Base-by-base conservation (phyloP, 306 rosid species). In the Trifolium dubium region DNA sequence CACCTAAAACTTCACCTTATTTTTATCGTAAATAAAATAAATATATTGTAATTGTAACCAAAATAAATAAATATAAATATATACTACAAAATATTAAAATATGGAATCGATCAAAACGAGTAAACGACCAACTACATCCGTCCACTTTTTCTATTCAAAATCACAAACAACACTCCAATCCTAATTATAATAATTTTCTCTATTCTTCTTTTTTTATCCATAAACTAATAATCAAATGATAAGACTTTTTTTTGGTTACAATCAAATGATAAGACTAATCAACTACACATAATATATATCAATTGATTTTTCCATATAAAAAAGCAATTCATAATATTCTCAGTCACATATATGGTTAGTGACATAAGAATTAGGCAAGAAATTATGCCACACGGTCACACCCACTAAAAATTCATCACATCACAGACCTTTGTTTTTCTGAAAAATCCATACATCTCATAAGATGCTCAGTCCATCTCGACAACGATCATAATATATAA, bases 381-480 rank as follows among this genome's bases (percentile, higher is more conserved):
- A 74, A 79, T 59, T 18, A 30, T 1, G 60, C 18, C 66, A 79
- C 49, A 18, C 18, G 79, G 64, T 30, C 37, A 62, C 71, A 62
- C 35, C 47, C 13, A 47, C 40, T 47, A 30, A 23, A 9, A 18
- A 67, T 44, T n/a, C 23, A 13, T 29, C 4, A 65, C 39, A 41
- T 19, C 49, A 64, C 2, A 17, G 53, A 41, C n/a, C 46, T 34
- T 51, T 75, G 64, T 79, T 65, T 82, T 13, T 29, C 35, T 41
- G 55, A 82, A 37, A 69, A 78, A 77, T 18, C 65, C 44, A 39
- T 10, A 13, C 29, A 65, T 75, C 31, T 17, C 82, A 67, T 23
- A 82, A 85, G 77, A 88, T 79, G 82, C 85, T 67, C 13, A 61
- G 71, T 71, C 83, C 77, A 67, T 60, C 28, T 60, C 53, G 83